Evolutionary conservation across 2,329 filamentous ascomycete genomes (phyloP).

Genomic region (Epichloe glyceriae): DNA sequence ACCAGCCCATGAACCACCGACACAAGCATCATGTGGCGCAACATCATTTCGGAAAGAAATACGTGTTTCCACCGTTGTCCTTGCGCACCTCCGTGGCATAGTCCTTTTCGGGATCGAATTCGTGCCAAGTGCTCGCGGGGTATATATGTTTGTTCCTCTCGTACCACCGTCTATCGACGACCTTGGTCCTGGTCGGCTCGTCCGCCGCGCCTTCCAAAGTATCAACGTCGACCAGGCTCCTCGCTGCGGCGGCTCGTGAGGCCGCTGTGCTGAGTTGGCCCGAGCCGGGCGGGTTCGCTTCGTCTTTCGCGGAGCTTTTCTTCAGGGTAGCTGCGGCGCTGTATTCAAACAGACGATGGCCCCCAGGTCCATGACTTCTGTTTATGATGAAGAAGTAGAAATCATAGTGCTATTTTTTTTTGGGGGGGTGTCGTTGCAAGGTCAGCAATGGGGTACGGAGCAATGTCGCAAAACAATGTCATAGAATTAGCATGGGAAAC

Average conservation of each 20-base stretch:
- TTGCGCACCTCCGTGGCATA: conserved; percentile 66
- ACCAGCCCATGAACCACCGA: background rate
- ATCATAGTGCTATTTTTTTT: conserved; percentile 65
- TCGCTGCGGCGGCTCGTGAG: conserved; percentile 25
- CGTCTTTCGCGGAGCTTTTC: conserved; percentile 1
- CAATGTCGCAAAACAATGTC: background rate
- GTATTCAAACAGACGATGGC: conserved; percentile 66
- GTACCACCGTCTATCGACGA: conserved; percentile 94
- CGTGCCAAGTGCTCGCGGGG: conserved; percentile 88
- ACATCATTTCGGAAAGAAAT: conserved; percentile 57
- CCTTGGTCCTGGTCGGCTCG: conserved; percentile 75
- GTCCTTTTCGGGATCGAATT: conserved; percentile 83
- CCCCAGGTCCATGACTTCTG: conserved; percentile 60
- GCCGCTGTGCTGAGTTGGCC: conserved; percentile 19
- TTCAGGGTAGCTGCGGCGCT: conserved; percentile 32
- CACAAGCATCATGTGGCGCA: background rate
- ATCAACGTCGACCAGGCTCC: conserved; percentile 31
- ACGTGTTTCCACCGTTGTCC: conserved; percentile 80
- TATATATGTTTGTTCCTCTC: conserved; percentile 98
- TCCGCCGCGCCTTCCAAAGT: conserved; percentile 63
- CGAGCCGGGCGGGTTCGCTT: background rate
- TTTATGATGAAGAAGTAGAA: conserved; percentile 97
- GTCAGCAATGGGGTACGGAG: background rate
- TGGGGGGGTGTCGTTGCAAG: background rate
- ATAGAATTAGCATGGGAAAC: background rate